Percentiles rank a stretch among this genome's conserved stretches.
phyloP scores from a whole-genome alignment of 179 eudicot species.

The Silene coronaria region DNA sequence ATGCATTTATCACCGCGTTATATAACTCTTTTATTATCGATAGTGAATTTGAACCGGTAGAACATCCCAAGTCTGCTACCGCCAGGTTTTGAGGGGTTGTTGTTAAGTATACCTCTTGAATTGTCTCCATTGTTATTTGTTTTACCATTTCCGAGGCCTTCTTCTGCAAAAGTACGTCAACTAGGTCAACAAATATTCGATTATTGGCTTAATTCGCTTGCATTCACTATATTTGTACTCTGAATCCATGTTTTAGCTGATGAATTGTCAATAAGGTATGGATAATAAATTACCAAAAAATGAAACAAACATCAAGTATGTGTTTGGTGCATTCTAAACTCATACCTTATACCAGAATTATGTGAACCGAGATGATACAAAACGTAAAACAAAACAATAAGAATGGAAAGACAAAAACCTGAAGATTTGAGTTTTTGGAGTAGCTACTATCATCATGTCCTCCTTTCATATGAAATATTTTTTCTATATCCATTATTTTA shows the following conservation, averaged over 20 bases:
- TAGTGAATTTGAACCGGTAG: constrained; percentile 62
- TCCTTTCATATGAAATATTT: constrained; percentile 69
- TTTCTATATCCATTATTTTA: constrained; percentile 54
- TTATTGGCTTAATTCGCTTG: too few species aligned
- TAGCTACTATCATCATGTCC: constrained; percentile 70
- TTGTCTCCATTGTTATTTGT: constrained; percentile 49
- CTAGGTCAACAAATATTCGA: too few species aligned
- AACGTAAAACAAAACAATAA: not conserved
- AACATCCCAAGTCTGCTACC: constrained; percentile 79
- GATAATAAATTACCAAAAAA: too few species aligned
- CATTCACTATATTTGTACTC: too few species aligned
- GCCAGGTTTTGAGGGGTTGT: constrained; percentile 43
- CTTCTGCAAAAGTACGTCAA: constrained; percentile 36
- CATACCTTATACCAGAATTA: too few species aligned
- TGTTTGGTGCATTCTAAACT: too few species aligned
- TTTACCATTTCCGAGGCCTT: constrained; percentile 61
- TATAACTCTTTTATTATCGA: constrained; percentile 52
- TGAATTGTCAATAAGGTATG: too few species aligned
- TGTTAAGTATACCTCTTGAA: constrained; percentile 40
- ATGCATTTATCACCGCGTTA: constrained; percentile 36
- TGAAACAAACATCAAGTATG: too few species aligned
- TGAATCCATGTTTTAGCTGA: too few species aligned
- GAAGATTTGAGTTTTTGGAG: constrained; percentile 63
- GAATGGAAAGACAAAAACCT: constrained; percentile 32
- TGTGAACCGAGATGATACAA: too few species aligned